These are phyloP conservation scores for Coriaria nepalensis DNA, from an alignment of 306 rosid species.

Conservation along the genomic window DNA sequence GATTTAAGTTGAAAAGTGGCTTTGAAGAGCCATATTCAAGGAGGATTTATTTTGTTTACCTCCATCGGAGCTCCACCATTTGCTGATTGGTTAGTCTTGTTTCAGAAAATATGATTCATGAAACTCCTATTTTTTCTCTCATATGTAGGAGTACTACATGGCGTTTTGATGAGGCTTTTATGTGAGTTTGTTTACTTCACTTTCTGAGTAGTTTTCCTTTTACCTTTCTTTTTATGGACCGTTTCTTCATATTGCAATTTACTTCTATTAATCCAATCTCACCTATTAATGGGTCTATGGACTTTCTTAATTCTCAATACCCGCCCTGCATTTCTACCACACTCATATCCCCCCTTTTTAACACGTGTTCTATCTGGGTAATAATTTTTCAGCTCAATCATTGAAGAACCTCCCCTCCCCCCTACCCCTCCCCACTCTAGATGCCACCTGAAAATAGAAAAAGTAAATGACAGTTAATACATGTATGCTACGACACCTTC, in stretches of 20 bases:
- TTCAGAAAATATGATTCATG: constrained; percentile 2
- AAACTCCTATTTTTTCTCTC: constrained; percentile 10
- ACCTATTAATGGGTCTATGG: constrained; percentile 12
- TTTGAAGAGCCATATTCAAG: constrained; percentile 21
- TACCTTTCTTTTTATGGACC: constrained; percentile 17
- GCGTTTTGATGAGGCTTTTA: constrained; percentile 11
- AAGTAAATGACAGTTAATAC: not conserved
- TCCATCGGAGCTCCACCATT: constrained; percentile 48
- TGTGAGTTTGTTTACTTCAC: not conserved
- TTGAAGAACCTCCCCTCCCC: not conserved
- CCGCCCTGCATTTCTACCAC: not conserved
- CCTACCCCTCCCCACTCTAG: not conserved
- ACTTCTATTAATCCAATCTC: constrained; percentile 7
- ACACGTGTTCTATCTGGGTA: constrained; percentile 7
- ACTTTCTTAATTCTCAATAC: constrained; percentile 2
- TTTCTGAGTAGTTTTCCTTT: constrained; percentile 16
- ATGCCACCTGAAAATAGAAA: not conserved
- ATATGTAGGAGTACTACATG: constrained; percentile 8
- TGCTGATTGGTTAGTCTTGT: constrained; percentile 53
- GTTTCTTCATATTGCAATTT: constrained; percentile 14
- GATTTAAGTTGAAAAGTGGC: constrained; percentile 20
- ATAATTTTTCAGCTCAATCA: constrained; percentile 1
- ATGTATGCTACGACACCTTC: not conserved
- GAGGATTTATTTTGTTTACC: constrained; percentile 26
- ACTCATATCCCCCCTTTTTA: constrained; percentile 3